Conservation (phyloP, 768 basidiomycete species). For the Mycena maculata region DNA sequence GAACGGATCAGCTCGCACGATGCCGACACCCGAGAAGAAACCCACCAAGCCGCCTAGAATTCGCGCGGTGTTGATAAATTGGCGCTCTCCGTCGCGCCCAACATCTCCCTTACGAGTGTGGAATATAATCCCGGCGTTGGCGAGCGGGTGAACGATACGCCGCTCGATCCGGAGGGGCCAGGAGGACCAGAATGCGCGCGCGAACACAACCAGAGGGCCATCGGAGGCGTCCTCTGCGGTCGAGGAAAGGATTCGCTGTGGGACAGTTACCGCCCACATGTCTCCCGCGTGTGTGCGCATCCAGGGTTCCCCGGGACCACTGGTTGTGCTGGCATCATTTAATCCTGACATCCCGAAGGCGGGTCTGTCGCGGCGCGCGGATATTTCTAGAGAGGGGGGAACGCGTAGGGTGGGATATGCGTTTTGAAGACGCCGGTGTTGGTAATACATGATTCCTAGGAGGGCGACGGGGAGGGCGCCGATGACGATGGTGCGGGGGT, state of each 20-base stretch:
- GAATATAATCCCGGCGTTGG: neutral
- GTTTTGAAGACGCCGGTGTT: conserved; percentile 6
- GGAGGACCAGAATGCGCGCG: conserved; percentile 22
- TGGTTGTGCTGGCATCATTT: neutral
- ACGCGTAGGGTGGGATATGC: conserved; percentile 19
- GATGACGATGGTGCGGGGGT: neutral
- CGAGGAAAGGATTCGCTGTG: neutral
- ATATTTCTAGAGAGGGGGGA: conserved; percentile 7
- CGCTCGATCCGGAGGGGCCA: conserved; percentile 20
- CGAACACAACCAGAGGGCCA: neutral
- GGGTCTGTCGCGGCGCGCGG: conserved; percentile 16
- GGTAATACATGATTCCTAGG: conserved; percentile 12
- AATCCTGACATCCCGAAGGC: conserved; percentile 11
- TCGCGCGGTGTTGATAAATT: neutral
- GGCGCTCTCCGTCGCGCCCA: neutral
- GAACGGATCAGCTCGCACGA: neutral
- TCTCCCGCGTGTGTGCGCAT: conserved; percentile 16
- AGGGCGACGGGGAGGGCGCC: neutral
- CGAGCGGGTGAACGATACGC: neutral
- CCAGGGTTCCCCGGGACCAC: conserved; percentile 3
- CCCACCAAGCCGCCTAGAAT: conserved; percentile 16
- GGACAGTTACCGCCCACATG: conserved; percentile 19
- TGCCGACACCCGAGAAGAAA: neutral
- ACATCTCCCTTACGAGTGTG: neutral
- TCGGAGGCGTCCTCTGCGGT: neutral